Percentiles rank a stretch among this genome's conserved stretches.
phyloP scores from a whole-genome alignment of 495 filamentous ascomycete genomes.

The Aspergillus cavernicola region DNA sequence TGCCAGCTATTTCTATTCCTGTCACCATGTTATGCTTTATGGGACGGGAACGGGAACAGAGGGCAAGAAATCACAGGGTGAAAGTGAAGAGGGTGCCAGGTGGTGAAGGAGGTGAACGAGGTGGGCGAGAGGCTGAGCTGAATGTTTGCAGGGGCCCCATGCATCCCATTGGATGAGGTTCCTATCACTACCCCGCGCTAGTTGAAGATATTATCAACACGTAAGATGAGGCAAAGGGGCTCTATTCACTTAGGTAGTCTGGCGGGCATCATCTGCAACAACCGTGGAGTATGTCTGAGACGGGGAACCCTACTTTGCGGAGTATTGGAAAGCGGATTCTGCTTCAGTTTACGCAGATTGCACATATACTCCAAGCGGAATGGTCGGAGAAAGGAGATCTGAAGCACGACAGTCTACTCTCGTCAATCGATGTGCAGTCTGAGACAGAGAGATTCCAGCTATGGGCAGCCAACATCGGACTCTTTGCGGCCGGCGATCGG shows the following conservation, averaged over 20 bases:
- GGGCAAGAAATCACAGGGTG: too few species aligned
- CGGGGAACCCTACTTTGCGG: neutral
- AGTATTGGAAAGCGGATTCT: neutral
- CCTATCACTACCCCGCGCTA: too few species aligned
- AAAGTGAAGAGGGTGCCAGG: neutral
- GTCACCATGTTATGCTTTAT: conserved; percentile 1
- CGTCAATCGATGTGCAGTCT: neutral
- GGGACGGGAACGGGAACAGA: too few species aligned
- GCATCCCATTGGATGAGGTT: too few species aligned
- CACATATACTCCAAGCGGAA: neutral
- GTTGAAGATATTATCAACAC: too few species aligned
- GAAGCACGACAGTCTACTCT: neutral
- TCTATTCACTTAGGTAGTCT: too few species aligned
- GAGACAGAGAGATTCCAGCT: neutral
- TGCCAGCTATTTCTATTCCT: neutral
- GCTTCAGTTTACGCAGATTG: neutral
- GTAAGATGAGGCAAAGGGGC: too few species aligned
- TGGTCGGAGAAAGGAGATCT: too few species aligned
- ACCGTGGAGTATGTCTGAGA: neutral
- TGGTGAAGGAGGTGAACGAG: neutral
- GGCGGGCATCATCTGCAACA: too few species aligned
- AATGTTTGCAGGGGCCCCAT: too few species aligned
- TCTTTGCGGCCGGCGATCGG: neutral
- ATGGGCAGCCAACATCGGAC: conserved; percentile 2
- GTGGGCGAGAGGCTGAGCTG: too few species aligned